Conservation (phyloP, 306 rosid genomes). For the Oemleria cerasiformis region DNA sequence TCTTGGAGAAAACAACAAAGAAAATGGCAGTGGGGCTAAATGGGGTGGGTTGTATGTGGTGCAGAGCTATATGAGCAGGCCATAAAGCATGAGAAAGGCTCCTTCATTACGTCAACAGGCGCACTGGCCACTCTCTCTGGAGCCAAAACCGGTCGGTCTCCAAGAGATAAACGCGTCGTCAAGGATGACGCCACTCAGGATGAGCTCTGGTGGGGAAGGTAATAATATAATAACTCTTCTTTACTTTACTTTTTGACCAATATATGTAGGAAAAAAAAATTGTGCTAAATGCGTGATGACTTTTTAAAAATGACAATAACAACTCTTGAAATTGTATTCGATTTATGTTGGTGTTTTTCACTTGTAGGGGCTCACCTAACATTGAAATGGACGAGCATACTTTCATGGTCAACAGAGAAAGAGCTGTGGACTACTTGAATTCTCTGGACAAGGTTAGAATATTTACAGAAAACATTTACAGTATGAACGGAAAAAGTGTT, state of each 20-base stretch:
- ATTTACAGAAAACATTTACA: background rate
- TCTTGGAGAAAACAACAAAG: too few species aligned
- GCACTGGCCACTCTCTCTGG: constrained; percentile 98
- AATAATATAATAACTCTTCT: constrained; percentile 7
- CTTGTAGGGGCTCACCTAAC: constrained; percentile 79
- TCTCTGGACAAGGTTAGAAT: constrained; percentile 71
- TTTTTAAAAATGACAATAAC: too few species aligned
- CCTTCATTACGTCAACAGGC: constrained; percentile 67
- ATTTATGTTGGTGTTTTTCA: background rate
- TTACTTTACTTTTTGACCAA: background rate
- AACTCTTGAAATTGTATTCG: too few species aligned
- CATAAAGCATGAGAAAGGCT: constrained; percentile 66
- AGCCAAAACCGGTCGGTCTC: constrained; percentile 92
- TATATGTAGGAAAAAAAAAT: background rate
- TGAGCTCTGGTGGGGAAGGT: constrained; percentile 99
- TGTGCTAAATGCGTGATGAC: too few species aligned
- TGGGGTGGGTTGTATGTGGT: constrained; percentile 15
- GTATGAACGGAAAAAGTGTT: too few species aligned
- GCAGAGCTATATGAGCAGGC: constrained; percentile 88
- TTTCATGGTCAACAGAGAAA: constrained; percentile 77
- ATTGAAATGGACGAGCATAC: constrained; percentile 87
- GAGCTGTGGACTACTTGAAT: constrained; percentile 90
- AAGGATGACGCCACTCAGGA: constrained; percentile 55
- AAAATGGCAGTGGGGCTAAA: too few species aligned
- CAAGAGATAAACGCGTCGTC: constrained; percentile 86